A percentile compares a stretch with the other conserved stretches of the same genome.
These are phyloP conservation scores for Lactarius tabidus DNA, from an alignment of 768 basidiomycete species.

Conservation along the genomic window DNA sequence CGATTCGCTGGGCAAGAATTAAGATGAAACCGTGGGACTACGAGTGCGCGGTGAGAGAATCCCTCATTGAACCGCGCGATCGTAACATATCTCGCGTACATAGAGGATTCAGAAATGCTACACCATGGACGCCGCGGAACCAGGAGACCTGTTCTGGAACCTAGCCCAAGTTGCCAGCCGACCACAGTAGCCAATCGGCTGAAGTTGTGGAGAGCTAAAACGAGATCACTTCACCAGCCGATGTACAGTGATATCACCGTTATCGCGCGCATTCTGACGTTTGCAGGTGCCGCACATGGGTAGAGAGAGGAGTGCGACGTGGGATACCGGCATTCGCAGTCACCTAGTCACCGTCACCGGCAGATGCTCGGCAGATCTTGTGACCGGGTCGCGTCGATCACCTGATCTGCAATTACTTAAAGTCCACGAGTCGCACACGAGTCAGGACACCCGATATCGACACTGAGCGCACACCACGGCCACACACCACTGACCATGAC, in stretches of 20 bases:
- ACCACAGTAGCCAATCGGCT: neutral
- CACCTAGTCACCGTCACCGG: too few species aligned
- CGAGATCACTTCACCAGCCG: neutral
- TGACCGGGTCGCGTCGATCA: conserved; percentile 2
- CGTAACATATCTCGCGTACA: neutral
- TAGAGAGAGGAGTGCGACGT: neutral
- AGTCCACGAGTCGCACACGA: neutral
- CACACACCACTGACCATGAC: neutral
- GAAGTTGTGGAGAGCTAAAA: neutral
- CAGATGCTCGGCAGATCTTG: neutral
- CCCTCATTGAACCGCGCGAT: neutral
- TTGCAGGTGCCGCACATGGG: too few species aligned
- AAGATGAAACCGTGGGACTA: neutral
- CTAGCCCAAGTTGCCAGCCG: neutral
- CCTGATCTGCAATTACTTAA: neutral
- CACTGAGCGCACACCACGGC: too few species aligned
- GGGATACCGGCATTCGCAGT: neutral
- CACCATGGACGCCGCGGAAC: neutral
- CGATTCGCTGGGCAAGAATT: too few species aligned
- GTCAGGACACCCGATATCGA: too few species aligned
- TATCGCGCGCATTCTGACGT: too few species aligned
- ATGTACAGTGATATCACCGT: too few species aligned
- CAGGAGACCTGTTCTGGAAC: too few species aligned
- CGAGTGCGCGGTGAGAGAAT: neutral
- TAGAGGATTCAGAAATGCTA: neutral